phyloP scores from a whole-genome alignment of 2,329 filamentous ascomycete species.

The Alternaria hordeiaustralica region DNA sequence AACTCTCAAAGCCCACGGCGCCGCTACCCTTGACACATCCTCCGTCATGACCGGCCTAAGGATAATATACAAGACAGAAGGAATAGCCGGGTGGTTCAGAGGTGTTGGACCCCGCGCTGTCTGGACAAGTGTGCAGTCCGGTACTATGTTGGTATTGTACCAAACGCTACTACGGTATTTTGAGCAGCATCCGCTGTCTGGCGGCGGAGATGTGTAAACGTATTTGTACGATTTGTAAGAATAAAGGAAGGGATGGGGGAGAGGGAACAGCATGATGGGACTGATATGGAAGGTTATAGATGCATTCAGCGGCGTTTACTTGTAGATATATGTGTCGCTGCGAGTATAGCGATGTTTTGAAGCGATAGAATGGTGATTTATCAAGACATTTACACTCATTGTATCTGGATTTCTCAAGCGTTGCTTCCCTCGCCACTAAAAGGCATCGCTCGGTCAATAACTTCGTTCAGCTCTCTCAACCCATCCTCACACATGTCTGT shows the following conservation, averaged over 20 bases:
- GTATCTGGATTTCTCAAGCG: no score
- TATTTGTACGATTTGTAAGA: neutral
- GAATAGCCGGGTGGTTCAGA: conserved; percentile 87
- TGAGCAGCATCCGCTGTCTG: conserved; percentile 59
- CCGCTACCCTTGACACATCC: conserved; percentile 83
- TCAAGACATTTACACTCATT: conserved; percentile 1
- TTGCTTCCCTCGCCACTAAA: no score
- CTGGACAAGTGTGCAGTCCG: conserved; percentile 97
- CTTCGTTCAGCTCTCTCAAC: no score
- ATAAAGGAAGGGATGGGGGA: neutral
- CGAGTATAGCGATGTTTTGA: neutral
- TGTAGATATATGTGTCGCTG: neutral
- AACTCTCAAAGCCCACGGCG: conserved; percentile 77
- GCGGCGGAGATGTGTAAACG: conserved; percentile 23
- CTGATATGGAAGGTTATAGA: no score
- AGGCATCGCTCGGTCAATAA: no score
- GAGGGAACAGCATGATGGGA: neutral
- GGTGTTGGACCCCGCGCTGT: conserved; percentile 91
- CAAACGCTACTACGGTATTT: conserved; percentile 83
- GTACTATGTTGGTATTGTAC: conserved; percentile 95
- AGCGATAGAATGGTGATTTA: conserved; percentile 14
- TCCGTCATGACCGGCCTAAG: conserved; percentile 84
- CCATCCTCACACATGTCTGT: no score
- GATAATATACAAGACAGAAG: conserved; percentile 90
- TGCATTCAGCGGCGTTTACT: conserved; percentile 13